Percentiles rank a stretch among this genome's conserved stretches.
Evolutionary conservation across 2,329 filamentous ascomycete genomes (phyloP).

Genomic region (Claviceps spartinae): DNA sequence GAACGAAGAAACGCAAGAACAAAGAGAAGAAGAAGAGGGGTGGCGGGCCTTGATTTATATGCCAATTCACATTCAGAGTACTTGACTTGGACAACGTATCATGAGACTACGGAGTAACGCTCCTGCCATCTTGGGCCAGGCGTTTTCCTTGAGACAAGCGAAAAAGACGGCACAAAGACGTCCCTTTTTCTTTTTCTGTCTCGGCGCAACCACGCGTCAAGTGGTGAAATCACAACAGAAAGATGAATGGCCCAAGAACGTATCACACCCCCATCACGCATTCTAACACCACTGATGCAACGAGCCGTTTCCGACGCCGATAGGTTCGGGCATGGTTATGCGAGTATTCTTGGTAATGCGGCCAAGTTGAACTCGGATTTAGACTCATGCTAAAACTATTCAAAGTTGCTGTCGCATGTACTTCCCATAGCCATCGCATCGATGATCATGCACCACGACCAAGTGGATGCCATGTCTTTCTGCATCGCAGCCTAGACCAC

Average conservation of each 20-base stretch:
- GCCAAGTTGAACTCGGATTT: not conserved
- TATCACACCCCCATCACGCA: not conserved
- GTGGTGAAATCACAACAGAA: not conserved
- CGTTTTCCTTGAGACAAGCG: not conserved
- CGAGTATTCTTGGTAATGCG: not conserved
- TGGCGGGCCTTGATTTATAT: too few species aligned
- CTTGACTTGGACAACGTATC: not conserved
- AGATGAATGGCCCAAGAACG: not conserved
- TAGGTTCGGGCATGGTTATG: slow-evolving; percentile 4
- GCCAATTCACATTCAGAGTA: not conserved
- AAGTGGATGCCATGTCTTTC: not conserved
- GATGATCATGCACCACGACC: not conserved
- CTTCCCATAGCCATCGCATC: not conserved
- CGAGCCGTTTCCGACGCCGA: slow-evolving; percentile 22
- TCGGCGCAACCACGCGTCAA: not conserved
- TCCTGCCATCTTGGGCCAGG: not conserved
- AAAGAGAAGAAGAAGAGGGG: too few species aligned
- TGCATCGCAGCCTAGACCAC: slow-evolving; percentile 1
- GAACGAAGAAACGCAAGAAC: too few species aligned
- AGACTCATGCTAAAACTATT: not conserved
- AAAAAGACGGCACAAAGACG: not conserved
- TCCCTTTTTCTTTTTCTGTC: not conserved
- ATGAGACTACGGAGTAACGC: not conserved
- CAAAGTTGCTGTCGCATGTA: not conserved
- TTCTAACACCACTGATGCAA: slow-evolving; percentile 17